Percentiles rank a stretch among this genome's conserved stretches.
Evolutionary conservation across 148 eudicot genomes (phyloP).

Genomic region (Arbutus unedo): DNA sequence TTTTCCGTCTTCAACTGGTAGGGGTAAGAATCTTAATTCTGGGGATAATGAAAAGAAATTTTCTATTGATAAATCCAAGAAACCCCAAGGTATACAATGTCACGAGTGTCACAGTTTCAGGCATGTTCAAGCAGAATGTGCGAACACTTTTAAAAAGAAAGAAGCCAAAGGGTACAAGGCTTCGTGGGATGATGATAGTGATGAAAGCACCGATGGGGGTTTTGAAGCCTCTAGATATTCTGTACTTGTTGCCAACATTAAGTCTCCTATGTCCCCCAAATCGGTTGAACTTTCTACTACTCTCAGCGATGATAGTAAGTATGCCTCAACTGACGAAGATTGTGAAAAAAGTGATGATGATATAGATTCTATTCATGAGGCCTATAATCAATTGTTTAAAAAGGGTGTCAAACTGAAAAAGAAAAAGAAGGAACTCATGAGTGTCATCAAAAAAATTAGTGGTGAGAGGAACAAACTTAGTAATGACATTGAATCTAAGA

Average conservation of each 20-base stretch:
- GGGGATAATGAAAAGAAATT: background rate
- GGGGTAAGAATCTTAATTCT: too few relatives aligned
- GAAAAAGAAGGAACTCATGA: background rate
- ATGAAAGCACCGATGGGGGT: background rate
- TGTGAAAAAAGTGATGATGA: background rate
- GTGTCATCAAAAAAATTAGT: background rate
- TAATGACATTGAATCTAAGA: too few relatives aligned
- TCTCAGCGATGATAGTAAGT: background rate
- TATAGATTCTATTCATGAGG: background rate
- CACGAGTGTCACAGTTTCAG: background rate
- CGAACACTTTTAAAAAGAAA: background rate
- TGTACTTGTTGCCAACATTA: background rate
- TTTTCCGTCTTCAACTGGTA: too few relatives aligned
- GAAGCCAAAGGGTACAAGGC: background rate
- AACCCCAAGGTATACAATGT: background rate
- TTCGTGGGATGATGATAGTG: background rate
- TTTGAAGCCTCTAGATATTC: background rate
- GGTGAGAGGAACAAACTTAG: background rate
- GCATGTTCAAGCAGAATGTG: background rate
- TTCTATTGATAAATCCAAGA: too few relatives aligned
- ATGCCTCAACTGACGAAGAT: background rate
- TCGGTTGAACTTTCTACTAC: background rate
- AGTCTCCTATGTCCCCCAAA: background rate
- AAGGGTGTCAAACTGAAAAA: background rate
- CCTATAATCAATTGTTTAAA: background rate